These are phyloP conservation scores for Globisporangium spinosum DNA, from an alignment of 352 stramenopile species.

Conservation along the genomic window DNA sequence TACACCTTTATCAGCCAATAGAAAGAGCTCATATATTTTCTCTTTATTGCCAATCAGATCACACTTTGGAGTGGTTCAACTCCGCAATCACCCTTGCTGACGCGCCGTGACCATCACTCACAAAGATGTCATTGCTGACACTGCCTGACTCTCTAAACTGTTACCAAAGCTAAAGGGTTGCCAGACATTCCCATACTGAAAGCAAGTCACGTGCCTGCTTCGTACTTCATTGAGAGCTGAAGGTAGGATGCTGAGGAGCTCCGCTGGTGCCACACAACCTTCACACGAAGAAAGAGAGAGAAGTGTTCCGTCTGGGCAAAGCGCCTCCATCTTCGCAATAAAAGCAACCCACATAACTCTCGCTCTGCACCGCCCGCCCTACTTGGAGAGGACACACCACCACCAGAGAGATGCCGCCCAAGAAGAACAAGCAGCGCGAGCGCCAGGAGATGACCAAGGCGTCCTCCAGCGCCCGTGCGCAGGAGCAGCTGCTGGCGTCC, in stretches of 20 bases:
- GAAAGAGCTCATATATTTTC: background rate
- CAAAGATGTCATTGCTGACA: background rate
- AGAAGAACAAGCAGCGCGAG: constrained; percentile 88
- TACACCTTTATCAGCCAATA: background rate
- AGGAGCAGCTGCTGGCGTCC: constrained; percentile 50
- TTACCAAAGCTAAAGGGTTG: no score
- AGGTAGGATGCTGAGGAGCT: background rate
- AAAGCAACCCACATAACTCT: constrained; percentile 1
- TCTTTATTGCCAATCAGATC: background rate
- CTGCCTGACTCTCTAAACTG: no score
- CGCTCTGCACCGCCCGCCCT: background rate
- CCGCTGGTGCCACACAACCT: constrained; percentile 10
- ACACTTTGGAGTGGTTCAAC: background rate
- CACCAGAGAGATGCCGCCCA: constrained; percentile 33
- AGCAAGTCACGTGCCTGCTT: no score
- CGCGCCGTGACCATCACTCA: constrained; percentile 9
- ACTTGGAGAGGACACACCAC: background rate
- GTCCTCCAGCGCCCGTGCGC: constrained; percentile 75
- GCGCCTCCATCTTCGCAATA: background rate
- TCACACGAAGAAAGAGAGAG: constrained; percentile 12
- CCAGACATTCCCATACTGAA: no score
- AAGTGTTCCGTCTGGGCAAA: constrained; percentile 4
- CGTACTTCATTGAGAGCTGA: no score
- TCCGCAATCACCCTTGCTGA: background rate
- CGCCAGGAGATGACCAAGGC: constrained; percentile 79